Conservation (phyloP, 116 monocot species). For the Thalassia testudinum region DNA sequence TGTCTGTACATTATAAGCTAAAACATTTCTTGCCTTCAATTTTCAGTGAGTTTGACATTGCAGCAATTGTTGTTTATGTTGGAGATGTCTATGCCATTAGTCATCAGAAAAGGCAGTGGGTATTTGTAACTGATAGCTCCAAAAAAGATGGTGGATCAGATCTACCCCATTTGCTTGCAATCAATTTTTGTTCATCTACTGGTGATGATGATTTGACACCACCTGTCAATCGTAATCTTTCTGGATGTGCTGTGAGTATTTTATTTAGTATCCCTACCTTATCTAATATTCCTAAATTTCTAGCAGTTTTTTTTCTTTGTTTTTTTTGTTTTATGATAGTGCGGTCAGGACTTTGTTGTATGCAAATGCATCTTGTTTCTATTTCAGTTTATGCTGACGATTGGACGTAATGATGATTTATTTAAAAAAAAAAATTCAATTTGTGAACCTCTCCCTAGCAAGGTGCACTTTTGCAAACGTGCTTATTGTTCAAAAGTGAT, state of each 20-base stretch:
- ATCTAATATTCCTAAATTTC: too few species aligned
- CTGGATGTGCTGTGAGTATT: slow-evolving; percentile 15
- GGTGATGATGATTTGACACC: slow-evolving; percentile 30
- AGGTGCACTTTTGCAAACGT: too few species aligned
- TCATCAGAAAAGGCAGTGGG: slow-evolving; percentile 75
- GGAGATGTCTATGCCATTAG: slow-evolving; percentile 50
- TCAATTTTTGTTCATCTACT: slow-evolving; percentile 40
- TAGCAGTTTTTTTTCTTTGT: too few species aligned
- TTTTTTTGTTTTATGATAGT: too few species aligned
- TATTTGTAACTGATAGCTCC: slow-evolving; percentile 78
- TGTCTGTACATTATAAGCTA: too few species aligned
- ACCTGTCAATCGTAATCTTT: slow-evolving; percentile 32
- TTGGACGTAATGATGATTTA: too few species aligned
- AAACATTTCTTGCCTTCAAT: neutral
- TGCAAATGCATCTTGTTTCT: too few species aligned
- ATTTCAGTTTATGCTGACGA: too few species aligned
- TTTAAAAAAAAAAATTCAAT: neutral
- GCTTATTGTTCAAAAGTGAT: neutral
- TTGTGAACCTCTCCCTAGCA: too few species aligned
- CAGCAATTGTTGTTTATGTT: slow-evolving; percentile 64
- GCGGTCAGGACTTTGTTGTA: too few species aligned
- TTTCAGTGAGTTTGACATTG: slow-evolving; percentile 92
- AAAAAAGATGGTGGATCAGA: slow-evolving; percentile 16
- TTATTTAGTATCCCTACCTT: neutral
- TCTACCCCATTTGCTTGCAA: slow-evolving; percentile 45